Base-by-base conservation (phyloP, 108 stramenopile genomes). In the Cyclotella baltica region DNA sequence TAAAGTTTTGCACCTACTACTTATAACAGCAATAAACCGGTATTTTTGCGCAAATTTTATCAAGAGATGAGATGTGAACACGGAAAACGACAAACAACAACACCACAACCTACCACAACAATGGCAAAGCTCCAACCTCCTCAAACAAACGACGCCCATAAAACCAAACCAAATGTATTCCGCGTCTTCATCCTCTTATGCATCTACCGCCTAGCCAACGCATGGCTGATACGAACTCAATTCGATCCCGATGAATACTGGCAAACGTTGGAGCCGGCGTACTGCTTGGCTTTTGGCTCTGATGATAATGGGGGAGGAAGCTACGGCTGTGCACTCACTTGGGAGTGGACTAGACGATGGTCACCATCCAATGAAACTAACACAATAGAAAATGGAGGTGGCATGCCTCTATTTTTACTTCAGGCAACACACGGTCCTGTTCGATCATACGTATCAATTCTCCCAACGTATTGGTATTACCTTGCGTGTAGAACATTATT, bases 211-310 rank as follows among this genome's bases (percentile, higher is more conserved):
- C 70, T 87, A 0, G 36, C 57, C 34, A 96, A 96, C 63, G 89
- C 89, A 8, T 87, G 84, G 62, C 47, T 92, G 50, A 83, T 96
- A 11, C 87, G 92, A 81, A 86, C 91, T 28, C 92, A 93, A 73
- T 96, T 96, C 58, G 95, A 96, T 77, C 91, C 95, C 23, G 95
- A 96, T 71, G 95, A 96, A 61, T 93, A 91, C 61, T 93, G 93
- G 92, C 95, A 96, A 75, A 88, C 87, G n/a, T 70, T 96, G 20
- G 95, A 96, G 83, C 95, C 95, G 10, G 91, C 95, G 10, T 96
- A 96, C 73, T 96, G 95, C 64, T 57, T 83, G 30, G 89, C 78
- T 8, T 93, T 92, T 72, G 63, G 72, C 23, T 52, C 67, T 0
- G 3, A 62, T 55, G 2, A 5, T 23, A 27, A 55, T 55, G 55